Percentiles rank a stretch among this genome's conserved stretches.
phyloP scores from a whole-genome alignment of 345 rosid species.

The Carallia pectinifolia region DNA sequence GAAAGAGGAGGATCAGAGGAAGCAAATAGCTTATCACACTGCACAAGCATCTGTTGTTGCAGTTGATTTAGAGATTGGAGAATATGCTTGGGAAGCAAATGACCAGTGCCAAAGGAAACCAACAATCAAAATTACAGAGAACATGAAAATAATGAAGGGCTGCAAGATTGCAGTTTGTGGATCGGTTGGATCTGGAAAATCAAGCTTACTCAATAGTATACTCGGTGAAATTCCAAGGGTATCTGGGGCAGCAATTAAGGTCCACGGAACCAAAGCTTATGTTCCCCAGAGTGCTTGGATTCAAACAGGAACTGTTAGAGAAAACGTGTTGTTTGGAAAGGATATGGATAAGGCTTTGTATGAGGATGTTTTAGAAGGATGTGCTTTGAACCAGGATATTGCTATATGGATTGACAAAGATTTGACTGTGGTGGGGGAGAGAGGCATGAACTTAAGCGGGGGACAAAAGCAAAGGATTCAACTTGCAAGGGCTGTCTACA shows the following conservation, averaged over 20 bases:
- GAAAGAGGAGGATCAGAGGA: slow-evolving; percentile 47
- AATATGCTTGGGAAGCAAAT: slow-evolving; percentile 47
- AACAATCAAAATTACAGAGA: slow-evolving; percentile 33
- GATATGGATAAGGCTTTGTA: slow-evolving; percentile 42
- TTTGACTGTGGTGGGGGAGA: slow-evolving; percentile 67
- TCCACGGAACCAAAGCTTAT: slow-evolving; percentile 59
- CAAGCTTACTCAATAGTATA: slow-evolving; percentile 59
- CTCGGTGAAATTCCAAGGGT: slow-evolving; percentile 76
- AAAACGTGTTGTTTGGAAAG: slow-evolving; percentile 67
- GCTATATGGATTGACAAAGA: slow-evolving; percentile 55
- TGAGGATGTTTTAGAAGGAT: slow-evolving; percentile 50
- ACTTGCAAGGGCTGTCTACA: slow-evolving; percentile 71
- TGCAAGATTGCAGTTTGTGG: slow-evolving; percentile 69
- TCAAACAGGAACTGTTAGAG: slow-evolving; percentile 67
- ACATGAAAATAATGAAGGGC: slow-evolving; percentile 42
- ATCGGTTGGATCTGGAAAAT: slow-evolving; percentile 72
- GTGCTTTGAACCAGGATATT: slow-evolving; percentile 61
- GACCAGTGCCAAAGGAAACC: slow-evolving; percentile 24
- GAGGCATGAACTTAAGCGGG: slow-evolving; percentile 84
- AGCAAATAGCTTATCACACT: slow-evolving; percentile 10
- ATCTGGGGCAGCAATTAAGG: slow-evolving; percentile 48
- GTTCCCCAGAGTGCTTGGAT: slow-evolving; percentile 83
- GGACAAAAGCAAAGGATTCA: slow-evolving; percentile 88
- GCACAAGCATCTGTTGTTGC: slow-evolving; percentile 25
- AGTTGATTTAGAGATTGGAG: slow-evolving; percentile 39